phyloP scores from a whole-genome alignment of 169 alveolate genomes.

The Ichthyophthirius multifiliis region DNA sequence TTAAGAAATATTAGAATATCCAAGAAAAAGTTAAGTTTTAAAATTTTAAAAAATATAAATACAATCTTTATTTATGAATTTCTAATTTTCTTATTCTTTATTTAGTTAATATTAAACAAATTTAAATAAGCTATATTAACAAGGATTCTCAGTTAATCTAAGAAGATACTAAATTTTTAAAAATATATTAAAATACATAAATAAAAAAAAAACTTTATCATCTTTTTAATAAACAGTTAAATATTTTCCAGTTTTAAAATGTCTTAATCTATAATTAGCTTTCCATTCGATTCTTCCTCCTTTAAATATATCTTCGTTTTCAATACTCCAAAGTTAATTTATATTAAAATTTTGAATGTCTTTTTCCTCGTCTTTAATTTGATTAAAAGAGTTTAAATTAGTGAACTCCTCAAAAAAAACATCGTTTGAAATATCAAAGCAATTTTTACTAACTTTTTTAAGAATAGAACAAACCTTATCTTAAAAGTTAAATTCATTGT shows the following conservation, averaged over 20 bases:
- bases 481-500: not conserved
- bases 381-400: too few species aligned
- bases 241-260: slow-evolving; percentile 1
- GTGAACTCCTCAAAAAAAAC: not conserved
- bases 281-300: slow-evolving; percentile 1
- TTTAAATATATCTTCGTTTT: not conserved
- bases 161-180: not conserved
- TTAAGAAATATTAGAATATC: too few species aligned
- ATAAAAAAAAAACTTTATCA: not conserved
- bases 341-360: not conserved
- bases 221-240: not conserved
- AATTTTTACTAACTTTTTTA: not conserved
- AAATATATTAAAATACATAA: not conserved
- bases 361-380: not conserved
- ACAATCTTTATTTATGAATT: not conserved
- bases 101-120: not conserved
- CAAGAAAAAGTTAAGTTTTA: too few species aligned
- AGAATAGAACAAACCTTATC: not conserved
- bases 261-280: not conserved
- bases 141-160: not conserved
- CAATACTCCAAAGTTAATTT: not conserved
- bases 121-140: not conserved
- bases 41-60: too few species aligned
- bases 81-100: not conserved
- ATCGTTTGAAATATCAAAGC: not conserved